Base-by-base conservation (phyloP, 768 basidiomycete genomes). In the Sporobolomyces phaffii region DNA sequence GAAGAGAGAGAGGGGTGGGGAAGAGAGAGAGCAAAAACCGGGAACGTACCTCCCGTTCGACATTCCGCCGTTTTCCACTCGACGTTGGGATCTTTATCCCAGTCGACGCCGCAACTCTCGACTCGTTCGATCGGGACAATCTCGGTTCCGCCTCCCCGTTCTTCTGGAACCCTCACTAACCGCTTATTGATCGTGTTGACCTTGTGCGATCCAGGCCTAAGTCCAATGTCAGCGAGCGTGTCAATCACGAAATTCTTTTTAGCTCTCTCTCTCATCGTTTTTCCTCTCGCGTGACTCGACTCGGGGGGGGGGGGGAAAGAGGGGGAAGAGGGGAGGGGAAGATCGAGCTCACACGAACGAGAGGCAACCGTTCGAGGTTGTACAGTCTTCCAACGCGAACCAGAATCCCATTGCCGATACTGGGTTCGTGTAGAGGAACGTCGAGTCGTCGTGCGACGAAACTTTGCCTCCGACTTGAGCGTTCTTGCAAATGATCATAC, bases 401-500 rank as follows among this genome's bases (percentile, higher is more conserved):
- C 96, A 99, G 76, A 93, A 90, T 3, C 96, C 96, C 26, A 98
- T 83, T 0, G 96, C 96, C 13, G 85, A 86, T 0, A 89, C 89
- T 15, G 96, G 96, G 44, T 88, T 81, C 13, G 93, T 96, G 78
- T 94, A 97, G 85, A 98, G 76, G 47, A 78, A 81, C 0, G 74
- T 75, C 86, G 91, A 94, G 77, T 99, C 96, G 74, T 90, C 92
- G 75, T 99, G 96, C 69, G 88, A 86, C 2, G 86, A 86, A 10
- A 98, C 96, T 90, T 89, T 86, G 3, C 91, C 91, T 2, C 96
- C 94, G 29, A 98, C 93, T 60, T 87, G 82, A 7, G 34, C 86
- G 75, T 97, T 92, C 78, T 98, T 98, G 73, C 87, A 91, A 66
- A 98, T 99, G 36, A 94, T 81, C 92, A 96, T 96, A 3, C n/a